Percentiles rank a stretch among this genome's conserved stretches.
These are phyloP conservation scores for Mucor indicus DNA, from an alignment of 371 early-diverging fungal genomes.

Conservation along the genomic window DNA sequence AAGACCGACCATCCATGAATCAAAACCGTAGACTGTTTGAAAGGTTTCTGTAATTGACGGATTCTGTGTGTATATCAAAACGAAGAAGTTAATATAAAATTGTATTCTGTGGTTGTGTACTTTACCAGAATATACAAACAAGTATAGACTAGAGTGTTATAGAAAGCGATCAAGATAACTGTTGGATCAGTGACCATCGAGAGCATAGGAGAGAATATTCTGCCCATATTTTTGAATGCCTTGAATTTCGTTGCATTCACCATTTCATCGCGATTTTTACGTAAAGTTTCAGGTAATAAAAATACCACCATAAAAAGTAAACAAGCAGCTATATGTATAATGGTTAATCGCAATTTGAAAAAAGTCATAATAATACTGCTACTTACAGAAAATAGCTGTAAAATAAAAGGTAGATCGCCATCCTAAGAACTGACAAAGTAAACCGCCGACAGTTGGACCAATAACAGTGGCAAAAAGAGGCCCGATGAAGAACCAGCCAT, in stretches of 20 bases:
- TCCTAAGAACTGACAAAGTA: conserved; percentile 54
- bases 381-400: conserved; percentile 44
- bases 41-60: conserved; percentile 42
- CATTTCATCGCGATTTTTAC: conserved; percentile 2
- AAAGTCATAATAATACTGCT: no score
- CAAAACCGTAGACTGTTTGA: conserved; percentile 24
- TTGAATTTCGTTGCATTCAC: not conserved
- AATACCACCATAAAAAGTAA: conserved; percentile 14
- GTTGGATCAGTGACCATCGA: conserved; percentile 23
- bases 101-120: no score
- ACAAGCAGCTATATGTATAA: conserved; percentile 4
- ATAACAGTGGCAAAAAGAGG: conserved; percentile 51
- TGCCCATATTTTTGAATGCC: conserved; percentile 1
- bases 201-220: conserved; percentile 18
- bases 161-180: conserved; percentile 21
- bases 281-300: conserved; percentile 30
- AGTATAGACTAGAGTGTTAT: conserved; percentile 29
- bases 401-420: conserved; percentile 67
- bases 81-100: no score
- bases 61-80: conserved; percentile 25
- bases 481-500: conserved; percentile 29
- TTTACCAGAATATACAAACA: conserved; percentile 27
- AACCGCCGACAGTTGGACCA: conserved; percentile 52
- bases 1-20: conserved; percentile 36
- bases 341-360: no score